Base-by-base conservation (phyloP, 208 protist species). In the Leishmania amazonensis region DNA sequence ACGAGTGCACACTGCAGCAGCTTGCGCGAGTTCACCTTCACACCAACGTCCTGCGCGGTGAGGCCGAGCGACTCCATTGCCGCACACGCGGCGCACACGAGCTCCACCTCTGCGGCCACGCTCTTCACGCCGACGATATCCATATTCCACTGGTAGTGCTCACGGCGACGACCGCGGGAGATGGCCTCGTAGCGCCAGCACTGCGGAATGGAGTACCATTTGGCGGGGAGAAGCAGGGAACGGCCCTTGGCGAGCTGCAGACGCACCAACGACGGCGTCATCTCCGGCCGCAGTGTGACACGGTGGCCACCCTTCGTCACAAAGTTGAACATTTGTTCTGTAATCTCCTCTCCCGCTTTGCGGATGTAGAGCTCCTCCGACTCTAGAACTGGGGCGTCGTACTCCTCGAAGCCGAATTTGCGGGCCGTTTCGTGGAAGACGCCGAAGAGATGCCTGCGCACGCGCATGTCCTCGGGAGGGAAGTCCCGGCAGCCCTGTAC, bases 121-220 rank as follows among this genome's bases (percentile, higher is more conserved):
- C 86, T 79, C 79, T 90, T 92, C 76, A 99, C 97, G 67, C 98
- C 98, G 76, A 99, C 88, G 78, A 99, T 98, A 84, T 99, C 98
- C 96, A 99, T 99, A 85, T 99, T 99, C 96, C 97, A 99, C 88
- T 99, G 98, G 86, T 98, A 99, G 89, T 99, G 98, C 87, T 99
- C 98, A 49, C 98, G 91, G 51, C 96, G 93, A 49, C 98, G 95
- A 40, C 97, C 98, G 62, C 97, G 95, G 62, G 97, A 98, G 81
- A 98, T 98, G 74, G 96, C 88, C 91, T 99, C 98, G 83, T 98
- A 98, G 74, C 98, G 96, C 98, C 97, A 99, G 89, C 98, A 99
- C 87, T 99, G 98, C 79, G 97, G 96, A 74, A 99, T 97, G 62
- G 91, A 93, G 90, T 98, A 99, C 98, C 98, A 99, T 87, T 99